Conservation (phyloP, 2,329 filamentous ascomycete species). For the Xylariaceae sp. region DNA sequence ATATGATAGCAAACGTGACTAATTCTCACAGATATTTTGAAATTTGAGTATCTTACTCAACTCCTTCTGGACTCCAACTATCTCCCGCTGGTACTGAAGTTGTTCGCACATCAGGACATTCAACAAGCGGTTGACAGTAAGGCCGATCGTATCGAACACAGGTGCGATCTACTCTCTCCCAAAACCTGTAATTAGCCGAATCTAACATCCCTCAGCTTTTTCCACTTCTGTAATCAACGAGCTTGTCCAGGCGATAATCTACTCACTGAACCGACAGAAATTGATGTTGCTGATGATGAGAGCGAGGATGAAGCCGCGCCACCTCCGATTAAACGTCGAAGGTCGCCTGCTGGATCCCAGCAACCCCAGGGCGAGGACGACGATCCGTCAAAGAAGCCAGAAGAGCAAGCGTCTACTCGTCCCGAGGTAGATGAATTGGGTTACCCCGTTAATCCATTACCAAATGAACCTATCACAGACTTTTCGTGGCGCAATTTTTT, state of each 20-base stretch:
- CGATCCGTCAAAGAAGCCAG: conserved; percentile 28
- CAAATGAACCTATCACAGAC: conserved; percentile 73
- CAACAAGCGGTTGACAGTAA: conserved; percentile 84
- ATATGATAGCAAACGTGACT: background rate
- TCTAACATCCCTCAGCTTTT: conserved; percentile 61
- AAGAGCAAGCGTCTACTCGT: conserved; percentile 36
- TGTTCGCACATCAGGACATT: conserved; percentile 91
- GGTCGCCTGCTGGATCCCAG: conserved; percentile 41
- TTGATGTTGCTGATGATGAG: conserved; percentile 40
- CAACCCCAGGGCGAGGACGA: conserved; percentile 25
- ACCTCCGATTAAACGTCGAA: conserved; percentile 69
- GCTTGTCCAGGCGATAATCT: conserved; percentile 28
- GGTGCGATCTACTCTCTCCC: conserved; percentile 47
- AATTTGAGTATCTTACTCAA: conserved; percentile 94
- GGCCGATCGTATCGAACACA: conserved; percentile 76
- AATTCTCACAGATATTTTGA: conserved; percentile 67
- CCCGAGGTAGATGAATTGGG: conserved; percentile 82
- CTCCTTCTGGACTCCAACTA: conserved; percentile 93
- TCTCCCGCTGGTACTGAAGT: conserved; percentile 83
- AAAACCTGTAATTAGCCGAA: background rate
- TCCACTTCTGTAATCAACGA: conserved; percentile 72
- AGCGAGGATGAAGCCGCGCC: conserved; percentile 77
- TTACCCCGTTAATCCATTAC: conserved; percentile 68
- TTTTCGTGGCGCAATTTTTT: conserved; percentile 96
- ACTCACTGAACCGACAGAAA: conserved; percentile 27